Conservation (phyloP, 2,329 filamentous ascomycete species). For the Diaporthe batatas region DNA sequence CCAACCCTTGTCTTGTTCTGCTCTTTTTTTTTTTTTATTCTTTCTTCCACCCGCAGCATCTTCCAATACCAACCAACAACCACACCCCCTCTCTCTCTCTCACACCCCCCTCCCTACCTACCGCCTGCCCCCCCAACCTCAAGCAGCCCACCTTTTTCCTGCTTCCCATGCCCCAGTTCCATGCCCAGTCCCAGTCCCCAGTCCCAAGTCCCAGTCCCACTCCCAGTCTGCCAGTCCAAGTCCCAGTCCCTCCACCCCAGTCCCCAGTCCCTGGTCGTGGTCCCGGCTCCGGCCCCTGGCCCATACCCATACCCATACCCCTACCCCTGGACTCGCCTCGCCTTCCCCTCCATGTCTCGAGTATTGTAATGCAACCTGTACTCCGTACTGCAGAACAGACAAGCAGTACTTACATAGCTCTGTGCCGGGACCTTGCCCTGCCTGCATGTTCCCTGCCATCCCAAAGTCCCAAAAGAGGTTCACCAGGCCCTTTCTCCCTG, state of each 20-base stretch:
- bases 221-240: too few relatives aligned
- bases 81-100: background rate
- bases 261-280: constrained; percentile 35
- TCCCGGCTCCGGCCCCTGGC: constrained; percentile 35
- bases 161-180: constrained; percentile 28
- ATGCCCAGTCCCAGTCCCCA: constrained; percentile 15
- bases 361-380: constrained; percentile 34
- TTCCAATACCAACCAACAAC: constrained; percentile 4
- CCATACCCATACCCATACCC: constrained; percentile 26
- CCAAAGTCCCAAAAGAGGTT: constrained; percentile 20
- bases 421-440: constrained; percentile 29
- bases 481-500: constrained; percentile 25
- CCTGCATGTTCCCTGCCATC: constrained; percentile 31
- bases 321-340: constrained; percentile 33
- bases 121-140: background rate
- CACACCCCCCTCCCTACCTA: background rate
- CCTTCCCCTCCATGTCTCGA: constrained; percentile 38
- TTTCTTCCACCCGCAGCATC: background rate
- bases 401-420: constrained; percentile 36
- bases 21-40: background rate
- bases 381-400: constrained; percentile 28
- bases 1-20: constrained; percentile 11
- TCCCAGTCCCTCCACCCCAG: too few relatives aligned
- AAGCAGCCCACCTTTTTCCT: constrained; percentile 31
- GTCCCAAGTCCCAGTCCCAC: background rate